Base-by-base conservation (phyloP, 2,329 filamentous ascomycete species). In the Elsinoe arachidis region DNA sequence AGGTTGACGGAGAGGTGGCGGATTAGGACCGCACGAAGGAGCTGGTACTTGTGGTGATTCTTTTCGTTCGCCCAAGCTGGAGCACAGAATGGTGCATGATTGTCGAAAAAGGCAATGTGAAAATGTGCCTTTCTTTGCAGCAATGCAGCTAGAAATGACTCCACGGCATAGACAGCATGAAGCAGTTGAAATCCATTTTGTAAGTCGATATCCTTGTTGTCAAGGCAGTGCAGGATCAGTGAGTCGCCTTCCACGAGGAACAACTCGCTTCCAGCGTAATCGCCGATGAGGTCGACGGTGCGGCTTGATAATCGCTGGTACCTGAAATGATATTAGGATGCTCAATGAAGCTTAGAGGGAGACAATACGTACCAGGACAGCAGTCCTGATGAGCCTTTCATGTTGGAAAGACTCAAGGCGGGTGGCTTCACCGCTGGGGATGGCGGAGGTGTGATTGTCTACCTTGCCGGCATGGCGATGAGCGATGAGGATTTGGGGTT, bases 171-270 rank as follows among this genome's bases (percentile, higher is more conserved):
- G 3, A 84, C 78, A 0, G 84, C 85, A 67, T 90, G 87, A 0
- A 90, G 74, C 5, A 90, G 68, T 68, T 90, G 86, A 58, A 87
- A 85, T 0, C 86, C 86, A 52, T 74, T 76, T 79, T 78, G 64
- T 62, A 87, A 86, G 65, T 90, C 83, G 39, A 90, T 78, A 19
- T 78, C 75, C 10, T 78, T 73, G 61, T 85, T 77, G n/a, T 74
- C 71, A 49, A 90, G 80, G 63, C 80, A 85, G 58, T 86, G 72
- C 5, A 82, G 72, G 10, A 90, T 72, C n/a, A 90, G 69, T 0
- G 85, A 85, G 64, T 91, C 86, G 30, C 86, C 86, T 61, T 90
- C 85, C 30, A 90, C 78, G 19, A 86, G 73, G 66, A 90, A 90
- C 10, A 85, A 75, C 66, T 89, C 86, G 59, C 81, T 82, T 19